These are phyloP conservation scores for Lepiota venenata DNA, from an alignment of 768 basidiomycete species.

Conservation along the genomic window DNA sequence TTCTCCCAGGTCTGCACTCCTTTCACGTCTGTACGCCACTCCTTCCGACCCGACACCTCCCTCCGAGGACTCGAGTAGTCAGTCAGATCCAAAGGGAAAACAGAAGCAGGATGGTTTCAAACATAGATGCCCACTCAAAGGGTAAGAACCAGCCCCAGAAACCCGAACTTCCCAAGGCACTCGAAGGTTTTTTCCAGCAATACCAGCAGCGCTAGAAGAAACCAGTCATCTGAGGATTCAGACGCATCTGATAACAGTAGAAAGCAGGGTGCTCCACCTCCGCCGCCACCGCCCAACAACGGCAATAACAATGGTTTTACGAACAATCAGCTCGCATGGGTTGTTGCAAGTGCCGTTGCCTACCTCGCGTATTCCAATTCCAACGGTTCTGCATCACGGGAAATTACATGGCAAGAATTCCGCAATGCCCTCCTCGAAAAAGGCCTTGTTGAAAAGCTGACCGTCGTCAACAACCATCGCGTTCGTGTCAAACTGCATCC, in stretches of 20 bases:
- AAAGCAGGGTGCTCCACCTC: conserved; percentile 42
- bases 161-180: conserved; percentile 55
- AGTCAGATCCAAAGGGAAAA: conserved; percentile 15
- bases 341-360: conserved; percentile 52
- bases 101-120: conserved; percentile 17
- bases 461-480: conserved; percentile 85
- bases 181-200: conserved; percentile 80
- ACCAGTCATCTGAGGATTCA: conserved; percentile 29
- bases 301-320: conserved; percentile 49
- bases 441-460: conserved; percentile 90
- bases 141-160: conserved; percentile 28
- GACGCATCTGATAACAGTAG: conserved; percentile 35
- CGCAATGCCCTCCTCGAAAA: conserved; percentile 95
- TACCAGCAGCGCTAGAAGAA: conserved; percentile 44
- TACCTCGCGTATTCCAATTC: conserved; percentile 67
- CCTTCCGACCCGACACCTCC: conserved; percentile 29
- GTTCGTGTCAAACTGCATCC: conserved; percentile 93
- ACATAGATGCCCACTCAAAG: conserved; percentile 16
- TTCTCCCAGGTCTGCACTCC: conserved; percentile 17
- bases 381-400: conserved; percentile 56
- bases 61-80: conserved; percentile 28
- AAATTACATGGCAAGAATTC: conserved; percentile 99
- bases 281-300: conserved; percentile 16
- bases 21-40: conserved; percentile 35
- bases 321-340: conserved; percentile 51